A percentile compares a stretch with the other conserved stretches of the same genome.
Evolutionary conservation across 225 moss, liverwort and hornwort species (phyloP).

Genomic region (Bryum argenteum): DNA sequence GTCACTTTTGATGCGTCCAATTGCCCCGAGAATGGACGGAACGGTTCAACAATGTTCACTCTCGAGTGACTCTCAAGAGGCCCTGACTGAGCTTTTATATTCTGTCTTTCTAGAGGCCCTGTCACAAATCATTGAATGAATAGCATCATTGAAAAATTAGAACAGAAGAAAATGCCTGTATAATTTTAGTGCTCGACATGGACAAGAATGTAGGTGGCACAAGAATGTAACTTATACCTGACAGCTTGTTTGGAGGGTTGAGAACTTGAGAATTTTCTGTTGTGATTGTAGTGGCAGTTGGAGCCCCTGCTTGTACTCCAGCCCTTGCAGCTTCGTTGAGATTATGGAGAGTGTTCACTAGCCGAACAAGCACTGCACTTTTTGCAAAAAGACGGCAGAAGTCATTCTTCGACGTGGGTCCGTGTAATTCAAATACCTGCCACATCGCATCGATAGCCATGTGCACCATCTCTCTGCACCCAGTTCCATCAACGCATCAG

Average conservation of each 20-base stretch:
- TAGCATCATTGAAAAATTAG: constrained; percentile 8
- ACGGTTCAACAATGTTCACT: constrained; percentile 36
- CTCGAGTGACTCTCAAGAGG: constrained; percentile 47
- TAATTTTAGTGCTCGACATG: not conserved
- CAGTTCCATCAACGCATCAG: constrained; percentile 36
- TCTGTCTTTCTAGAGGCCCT: constrained; percentile 45
- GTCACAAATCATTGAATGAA: constrained; percentile 30
- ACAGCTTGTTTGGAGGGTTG: constrained; percentile 34
- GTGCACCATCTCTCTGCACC: constrained; percentile 96
- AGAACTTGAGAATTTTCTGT: constrained; percentile 24
- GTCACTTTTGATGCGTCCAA: constrained; percentile 53
- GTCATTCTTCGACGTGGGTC: constrained; percentile 77
- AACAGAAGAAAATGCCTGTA: constrained; percentile 7
- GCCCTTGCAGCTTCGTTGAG: constrained; percentile 80
- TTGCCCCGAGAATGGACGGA: constrained; percentile 55
- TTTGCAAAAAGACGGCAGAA: constrained; percentile 96
- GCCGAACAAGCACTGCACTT: constrained; percentile 85
- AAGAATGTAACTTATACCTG: constrained; percentile 33
- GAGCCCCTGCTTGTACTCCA: constrained; percentile 37
- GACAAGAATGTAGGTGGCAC: constrained; percentile 5
- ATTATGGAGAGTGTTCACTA: constrained; percentile 91
- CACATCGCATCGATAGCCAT: constrained; percentile 93
- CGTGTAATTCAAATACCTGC: constrained; percentile 88
- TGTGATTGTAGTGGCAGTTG: constrained; percentile 33
- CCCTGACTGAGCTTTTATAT: constrained; percentile 49